Evolutionary conservation across 2,329 filamentous ascomycete genomes (phyloP), one percentile per base, ranked within the genome.

Genomic region (Rhynchosporium secalis): DNA sequence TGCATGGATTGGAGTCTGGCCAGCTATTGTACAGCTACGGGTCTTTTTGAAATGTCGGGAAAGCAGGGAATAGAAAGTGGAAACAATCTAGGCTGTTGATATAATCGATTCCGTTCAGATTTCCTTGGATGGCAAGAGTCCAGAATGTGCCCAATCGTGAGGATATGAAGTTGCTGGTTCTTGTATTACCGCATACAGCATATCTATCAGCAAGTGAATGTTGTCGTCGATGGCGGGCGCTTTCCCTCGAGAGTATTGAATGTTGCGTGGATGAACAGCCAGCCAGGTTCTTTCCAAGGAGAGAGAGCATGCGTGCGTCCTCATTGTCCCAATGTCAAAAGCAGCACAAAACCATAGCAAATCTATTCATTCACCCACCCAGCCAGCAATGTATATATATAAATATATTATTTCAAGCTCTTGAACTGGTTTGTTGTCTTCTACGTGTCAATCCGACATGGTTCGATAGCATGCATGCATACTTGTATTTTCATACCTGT

Each of bases 201-300:
- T 20, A 20, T 20, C 20, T 26, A 33, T 3, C 31, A 26, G 31
- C 48, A 20, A 26, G 3, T 3, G 5, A 31, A 31, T 5, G 9
- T 40, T 54, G 49, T 40, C 28, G 49, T 54, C 31, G 36, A 40
- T 40, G 49, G 49, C 49, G 49, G 49, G 49, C 49, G 49, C 49
- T 54, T n/a, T 54, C 26, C 13, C 8, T n/a, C 40, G 12, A 9
- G 43, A 26, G 40, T 54, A 26, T 40, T 28, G 49, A 36, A 51
- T 38, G 31, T 33, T 20, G 29, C 48, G 12, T 26, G 4, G 12
- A 15, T 10, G 40, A 43, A 43, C 20, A 20, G 20, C 20, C 10
- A 13, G 28, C 47, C 26, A 49, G 28, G 47, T n/a, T n/a, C 4
- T 7, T 49, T 49, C 47, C 47, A 49, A 49, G 47, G 47, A 33